Evolutionary conservation across 495 filamentous ascomycete genomes (phyloP), one percentile per base, ranked within the genome.

Genomic region (Elasticomyces elasticus): DNA sequence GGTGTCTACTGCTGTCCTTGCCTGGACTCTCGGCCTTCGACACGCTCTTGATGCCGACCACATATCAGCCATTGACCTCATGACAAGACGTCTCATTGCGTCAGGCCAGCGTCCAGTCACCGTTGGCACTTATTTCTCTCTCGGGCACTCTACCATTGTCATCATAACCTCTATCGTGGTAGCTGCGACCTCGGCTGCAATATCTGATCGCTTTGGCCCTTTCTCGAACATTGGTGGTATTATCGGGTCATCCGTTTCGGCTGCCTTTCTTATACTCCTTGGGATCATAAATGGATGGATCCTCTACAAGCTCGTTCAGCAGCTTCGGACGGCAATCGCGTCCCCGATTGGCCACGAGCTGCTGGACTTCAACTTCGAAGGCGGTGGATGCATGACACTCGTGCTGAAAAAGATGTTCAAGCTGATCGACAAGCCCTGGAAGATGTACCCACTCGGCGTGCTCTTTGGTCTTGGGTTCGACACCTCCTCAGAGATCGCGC

Each of bases 11-110:
- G 85, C 90, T 4, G 79, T 91, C 15, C 76, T 94, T 0, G 79
- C 91, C 13, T 95, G 94, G 67, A 90, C 89, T 0, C 76, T 98
- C 5, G 91, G 92, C 6, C 77, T 98, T 20, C 81, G 92, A 49
- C 91, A 98, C 76, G 92, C 92, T 2, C 81, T 96, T 45, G 92
- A 96, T 65, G 92, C 92, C 15, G 91, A 98, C 68, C 92, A 98
- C 70, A 96, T 98, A 69, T 83, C 85, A 46, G 91, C 89, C 48
- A 97, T 97, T 60, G 92, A 97, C 71, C 76, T 97, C 13, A 95
- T 92, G 85, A 97, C 91, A 5, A 78, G 92, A 24, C 79, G 90
- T 11, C 77, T 97, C n/a, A 78, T 96, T 41, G 91, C 91, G 20
- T 78, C 85, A 0, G 89, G 89, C 15, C 86, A 89, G 65, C 79